phyloP scores from a whole-genome alignment of 148 eudicot species.

The Camellia granthamiana region DNA sequence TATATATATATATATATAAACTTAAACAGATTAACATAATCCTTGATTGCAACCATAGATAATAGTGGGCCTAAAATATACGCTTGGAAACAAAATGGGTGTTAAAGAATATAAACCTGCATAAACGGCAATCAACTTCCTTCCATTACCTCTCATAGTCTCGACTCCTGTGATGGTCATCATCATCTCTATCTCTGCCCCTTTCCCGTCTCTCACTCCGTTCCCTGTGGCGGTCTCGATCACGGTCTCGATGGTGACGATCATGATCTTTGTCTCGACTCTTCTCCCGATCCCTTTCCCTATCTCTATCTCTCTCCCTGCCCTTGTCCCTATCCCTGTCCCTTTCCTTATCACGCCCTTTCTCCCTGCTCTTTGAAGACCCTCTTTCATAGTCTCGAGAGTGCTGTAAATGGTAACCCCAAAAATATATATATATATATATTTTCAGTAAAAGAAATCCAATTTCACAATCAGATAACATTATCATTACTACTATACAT shows the following conservation, averaged over 20 bases:
- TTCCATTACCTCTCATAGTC: conserved; percentile 55
- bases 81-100: not conserved
- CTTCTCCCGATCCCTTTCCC: conserved; percentile 35
- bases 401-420: conserved; percentile 37
- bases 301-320: conserved; percentile 38
- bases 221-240: conserved; percentile 50
- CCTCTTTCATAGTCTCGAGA: conserved; percentile 53
- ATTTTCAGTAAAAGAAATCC: not conserved
- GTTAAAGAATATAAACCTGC: not conserved
- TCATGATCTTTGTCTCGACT: conserved; percentile 41
- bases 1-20: no score
- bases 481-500: not conserved
- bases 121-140: not conserved
- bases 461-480: not conserved
- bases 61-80: not conserved
- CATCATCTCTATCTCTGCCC: conserved; percentile 68
- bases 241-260: conserved; percentile 27
- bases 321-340: conserved; percentile 37
- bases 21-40: not conserved
- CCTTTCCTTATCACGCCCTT: conserved; percentile 36
- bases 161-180: conserved; percentile 51
- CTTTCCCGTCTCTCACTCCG: conserved; percentile 71
- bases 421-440: not conserved
- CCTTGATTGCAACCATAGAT: not conserved
- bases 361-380: conserved; percentile 59